These are phyloP conservation scores for Didymella arachidicola DNA, from an alignment of 2,329 filamentous ascomycete species.

Conservation along the genomic window DNA sequence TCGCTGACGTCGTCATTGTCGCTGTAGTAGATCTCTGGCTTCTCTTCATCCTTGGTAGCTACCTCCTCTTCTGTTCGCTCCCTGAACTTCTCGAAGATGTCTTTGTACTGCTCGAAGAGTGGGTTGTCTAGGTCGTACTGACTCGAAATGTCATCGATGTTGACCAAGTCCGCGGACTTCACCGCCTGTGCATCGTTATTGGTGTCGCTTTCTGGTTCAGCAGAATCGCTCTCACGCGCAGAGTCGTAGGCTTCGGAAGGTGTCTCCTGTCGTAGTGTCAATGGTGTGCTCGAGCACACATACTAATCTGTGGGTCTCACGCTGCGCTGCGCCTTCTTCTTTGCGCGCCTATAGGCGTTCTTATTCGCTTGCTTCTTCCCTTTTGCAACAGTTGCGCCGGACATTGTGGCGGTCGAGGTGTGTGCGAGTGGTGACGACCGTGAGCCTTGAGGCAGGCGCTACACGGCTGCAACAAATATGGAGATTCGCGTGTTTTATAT, in stretches of 20 bases:
- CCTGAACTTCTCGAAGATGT: constrained; percentile 79
- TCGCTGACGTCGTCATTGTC: constrained; percentile 87
- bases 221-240: constrained; percentile 50
- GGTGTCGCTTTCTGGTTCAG: constrained; percentile 42
- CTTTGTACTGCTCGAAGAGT: constrained; percentile 82
- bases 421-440: background rate
- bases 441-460: background rate
- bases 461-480: background rate
- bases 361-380: constrained; percentile 76
- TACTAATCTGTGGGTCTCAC: constrained; percentile 46
- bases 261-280: constrained; percentile 45
- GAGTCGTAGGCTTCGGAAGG: constrained; percentile 44
- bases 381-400: constrained; percentile 36
- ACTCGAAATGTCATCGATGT: constrained; percentile 50
- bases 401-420: constrained; percentile 31
- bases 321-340: constrained; percentile 90
- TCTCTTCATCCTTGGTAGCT: constrained; percentile 63
- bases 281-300: constrained; percentile 11
- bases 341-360: constrained; percentile 90
- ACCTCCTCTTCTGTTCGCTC: constrained; percentile 66
- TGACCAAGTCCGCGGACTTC: constrained; percentile 56
- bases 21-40: constrained; percentile 83
- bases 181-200: constrained; percentile 50
- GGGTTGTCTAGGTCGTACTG: constrained; percentile 73
- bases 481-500: background rate